These are phyloP conservation scores for Cercospora zeae-maydis DNA, from an alignment of 2,329 filamentous ascomycete genomes.

Conservation along the genomic window DNA sequence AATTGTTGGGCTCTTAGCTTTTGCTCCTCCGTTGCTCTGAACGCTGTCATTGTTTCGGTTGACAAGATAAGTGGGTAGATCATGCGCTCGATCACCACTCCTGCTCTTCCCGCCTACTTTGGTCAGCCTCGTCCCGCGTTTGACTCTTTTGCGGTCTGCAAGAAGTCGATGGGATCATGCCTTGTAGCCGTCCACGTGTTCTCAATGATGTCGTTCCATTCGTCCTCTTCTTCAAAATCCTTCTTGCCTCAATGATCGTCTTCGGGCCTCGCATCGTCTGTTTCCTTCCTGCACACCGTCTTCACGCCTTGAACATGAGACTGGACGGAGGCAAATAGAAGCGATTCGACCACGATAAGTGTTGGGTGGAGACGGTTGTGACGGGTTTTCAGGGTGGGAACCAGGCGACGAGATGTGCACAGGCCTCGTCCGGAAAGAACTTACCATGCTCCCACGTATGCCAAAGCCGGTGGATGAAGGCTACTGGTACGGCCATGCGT, in stretches of 20 bases:
- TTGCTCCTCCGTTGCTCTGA: not conserved
- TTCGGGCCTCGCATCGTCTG: not conserved
- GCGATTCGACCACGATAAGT: not conserved
- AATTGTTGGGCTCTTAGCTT: not conserved
- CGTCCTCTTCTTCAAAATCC: not conserved
- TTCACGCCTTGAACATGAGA: not conserved
- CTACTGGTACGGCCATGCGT: too few species aligned
- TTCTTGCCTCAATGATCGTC: not conserved
- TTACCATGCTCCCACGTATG: not conserved
- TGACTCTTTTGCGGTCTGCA: not conserved
- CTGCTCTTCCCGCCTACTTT: too few species aligned
- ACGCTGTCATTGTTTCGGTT: not conserved
- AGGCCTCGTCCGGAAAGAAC: not conserved
- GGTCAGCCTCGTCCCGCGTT: not conserved
- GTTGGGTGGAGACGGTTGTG: not conserved
- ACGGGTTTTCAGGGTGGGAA: not conserved
- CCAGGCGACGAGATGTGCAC: not conserved
- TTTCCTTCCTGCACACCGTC: not conserved
- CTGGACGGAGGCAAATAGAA: not conserved
- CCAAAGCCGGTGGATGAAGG: too few species aligned
- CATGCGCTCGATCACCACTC: not conserved
- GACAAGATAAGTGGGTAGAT: not conserved
- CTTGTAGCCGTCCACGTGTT: not conserved
- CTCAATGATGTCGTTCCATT: not conserved
- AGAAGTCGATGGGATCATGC: not conserved